Conservation (phyloP, 1,139 yeast species). For the Sugiyamaella grinbergsii region DNA sequence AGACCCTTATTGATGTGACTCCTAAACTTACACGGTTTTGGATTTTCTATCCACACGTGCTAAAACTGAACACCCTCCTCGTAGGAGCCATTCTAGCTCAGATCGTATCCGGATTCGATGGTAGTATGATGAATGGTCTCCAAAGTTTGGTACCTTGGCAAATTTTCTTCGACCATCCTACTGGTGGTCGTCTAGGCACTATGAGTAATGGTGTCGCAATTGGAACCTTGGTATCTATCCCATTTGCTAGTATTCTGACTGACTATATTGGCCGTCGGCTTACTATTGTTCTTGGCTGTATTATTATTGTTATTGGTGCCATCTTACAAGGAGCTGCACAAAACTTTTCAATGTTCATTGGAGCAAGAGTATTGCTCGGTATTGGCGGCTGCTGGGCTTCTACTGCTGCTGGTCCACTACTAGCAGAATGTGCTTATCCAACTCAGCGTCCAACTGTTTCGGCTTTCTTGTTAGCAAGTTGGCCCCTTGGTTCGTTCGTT, state of each 20-base stretch:
- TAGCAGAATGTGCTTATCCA: constrained; percentile 47
- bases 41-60: constrained; percentile 45
- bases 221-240: constrained; percentile 27
- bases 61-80: constrained; percentile 44
- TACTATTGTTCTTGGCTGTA: constrained; percentile 32
- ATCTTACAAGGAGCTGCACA: constrained; percentile 40
- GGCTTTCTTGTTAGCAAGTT: constrained; percentile 52
- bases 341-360: constrained; percentile 51
- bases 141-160: constrained; percentile 24
- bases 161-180: constrained; percentile 28
- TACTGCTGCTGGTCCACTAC: constrained; percentile 48
- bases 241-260: constrained; percentile 27
- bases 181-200: constrained; percentile 28
- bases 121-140: constrained; percentile 27
- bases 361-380: constrained; percentile 54
- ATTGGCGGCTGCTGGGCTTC: constrained; percentile 51
- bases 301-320: constrained; percentile 36
- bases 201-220: constrained; percentile 29
- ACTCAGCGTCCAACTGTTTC: constrained; percentile 51
- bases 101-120: constrained; percentile 42
- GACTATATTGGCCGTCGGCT: constrained; percentile 28
- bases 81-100: constrained; percentile 47
- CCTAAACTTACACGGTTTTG: constrained; percentile 43
- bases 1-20: constrained; percentile 27
- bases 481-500: constrained; percentile 56